Base-by-base conservation (phyloP, 371 early-diverging fungal species). In the Rhizopus sp. region DNA sequence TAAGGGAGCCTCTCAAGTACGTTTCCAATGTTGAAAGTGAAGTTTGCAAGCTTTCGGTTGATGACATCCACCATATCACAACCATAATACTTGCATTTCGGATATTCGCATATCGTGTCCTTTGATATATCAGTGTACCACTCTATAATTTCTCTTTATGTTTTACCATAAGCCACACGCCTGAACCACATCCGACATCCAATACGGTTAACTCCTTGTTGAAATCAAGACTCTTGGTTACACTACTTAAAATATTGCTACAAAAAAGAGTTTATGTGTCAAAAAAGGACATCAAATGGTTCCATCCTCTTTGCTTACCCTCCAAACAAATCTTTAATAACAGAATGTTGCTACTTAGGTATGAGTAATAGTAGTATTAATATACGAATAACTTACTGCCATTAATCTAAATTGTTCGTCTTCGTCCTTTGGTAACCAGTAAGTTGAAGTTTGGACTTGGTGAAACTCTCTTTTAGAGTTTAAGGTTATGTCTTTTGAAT, bases 131-230 rank as follows among this genome's bases (percentile, higher is more conserved):
- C 23, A 23, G 23, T 23, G 2, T 23, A 23, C 23, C 23, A 23
- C 2, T 23, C 23, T 23, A 23, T 23, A 23, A 23, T 2, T 23
- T 23, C 23, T 23, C 23, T 23, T 23, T 23, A 23, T 23, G 23
- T 23, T 23, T 57, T 42, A 75, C 75, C 41, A 78, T 52, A 32
- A 70, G 66, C 75, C 75, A 78, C 9, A 58, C 47, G 16, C 78
- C 78, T 9, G 75, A 61, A 16, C 78, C 78, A 63, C 78, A 78
- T 16, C 73, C 75, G 31, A 74, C 58, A 50, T 77, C 78, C 29
- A 77, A 57, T 15, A 74, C 68, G 23, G 23, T 2, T 23, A 23
- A 23, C 23, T 23, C 23, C 23, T 23, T 23, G 23, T 23, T 23
- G 23, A 23, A 23, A 23, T 23, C 23, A 2, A 23, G 23, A 23